Conservation (phyloP, 176 grass and related monocot genomes). For the barley (Hordeum vulgare) region MorexV3_pseudomolecules_assembly NC_058521.1:472643864-472644363, state of each 20-base stretch:
- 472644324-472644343: constrained; percentile 2
- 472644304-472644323: not conserved
- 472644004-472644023: constrained; percentile 20
- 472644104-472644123: constrained; percentile 52
- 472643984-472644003: constrained; percentile 10
- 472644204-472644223: constrained; percentile 57
- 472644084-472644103: constrained; percentile 31
- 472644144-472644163: constrained; percentile 44
- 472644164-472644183: constrained; percentile 7
- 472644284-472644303: not conserved
- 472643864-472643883: constrained; percentile 36
- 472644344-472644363: not conserved
- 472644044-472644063: constrained; percentile 27
- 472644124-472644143: constrained; percentile 36
- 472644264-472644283: not conserved
- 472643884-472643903: constrained; percentile 56
- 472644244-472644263: constrained; percentile 23
- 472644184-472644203: constrained; percentile 40
- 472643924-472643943: constrained; percentile 31
- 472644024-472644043: constrained; percentile 28
- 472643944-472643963: constrained; percentile 44
- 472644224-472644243: constrained; percentile 43
- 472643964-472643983: constrained; percentile 30
- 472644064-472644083: constrained; percentile 46
- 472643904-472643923: constrained; percentile 68